Conservation (phyloP, 108 stramenopile genomes). For the Chaetoceros tenuissimus region DNA sequence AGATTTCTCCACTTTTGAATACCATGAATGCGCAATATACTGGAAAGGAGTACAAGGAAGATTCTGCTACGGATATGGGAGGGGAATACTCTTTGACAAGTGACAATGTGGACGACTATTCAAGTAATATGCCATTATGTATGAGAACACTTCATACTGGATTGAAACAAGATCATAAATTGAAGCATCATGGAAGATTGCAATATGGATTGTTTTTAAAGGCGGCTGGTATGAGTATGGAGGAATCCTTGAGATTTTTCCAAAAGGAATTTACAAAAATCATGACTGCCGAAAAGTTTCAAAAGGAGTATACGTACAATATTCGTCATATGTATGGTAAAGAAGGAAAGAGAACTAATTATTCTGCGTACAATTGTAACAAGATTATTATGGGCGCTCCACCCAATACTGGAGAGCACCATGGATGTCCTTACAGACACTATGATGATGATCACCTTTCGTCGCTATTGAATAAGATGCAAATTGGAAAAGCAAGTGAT, state of each 20-base stretch:
- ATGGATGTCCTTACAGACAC: constrained; percentile 97
- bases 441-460: constrained; percentile 69
- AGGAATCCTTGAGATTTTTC: constrained; percentile 89
- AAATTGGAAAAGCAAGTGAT: constrained; percentile 48
- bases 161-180: constrained; percentile 78
- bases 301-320: constrained; percentile 92
- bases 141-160: constrained; percentile 86
- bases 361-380: constrained; percentile 86
- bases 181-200: constrained; percentile 91
- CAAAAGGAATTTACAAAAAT: constrained; percentile 81
- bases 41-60: constrained; percentile 23
- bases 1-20: constrained; percentile 70
- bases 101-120: constrained; percentile 14
- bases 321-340: constrained; percentile 97
- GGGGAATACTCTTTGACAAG: background rate
- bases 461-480: constrained; percentile 35
- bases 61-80: constrained; percentile 3
- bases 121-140: constrained; percentile 86
- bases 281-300: constrained; percentile 80
- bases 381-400: constrained; percentile 89
- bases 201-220: constrained; percentile 98
- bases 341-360: constrained; percentile 91
- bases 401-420: constrained; percentile 75
- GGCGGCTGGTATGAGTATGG: constrained; percentile 88
- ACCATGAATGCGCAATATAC: constrained; percentile 81